Evolutionary conservation across 805 yeast species (phyloP), one percentile per base, ranked within the genome.

Genomic region (Ogataea paradorogensis): DNA sequence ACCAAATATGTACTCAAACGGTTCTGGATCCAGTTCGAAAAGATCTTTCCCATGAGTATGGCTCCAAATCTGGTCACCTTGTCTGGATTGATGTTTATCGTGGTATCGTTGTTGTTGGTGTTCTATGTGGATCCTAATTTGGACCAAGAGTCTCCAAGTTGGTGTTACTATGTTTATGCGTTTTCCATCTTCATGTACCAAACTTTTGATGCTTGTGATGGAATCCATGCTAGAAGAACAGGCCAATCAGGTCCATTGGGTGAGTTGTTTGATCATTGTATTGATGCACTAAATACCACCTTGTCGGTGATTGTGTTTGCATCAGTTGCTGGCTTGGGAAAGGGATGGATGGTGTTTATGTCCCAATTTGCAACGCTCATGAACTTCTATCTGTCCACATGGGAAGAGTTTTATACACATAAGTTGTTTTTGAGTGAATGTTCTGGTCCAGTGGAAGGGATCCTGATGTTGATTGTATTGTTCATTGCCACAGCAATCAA

Each of bases 381-480:
- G 46, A 90, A 90, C 62, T 91, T 90, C 61, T 90, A 89, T 59
- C 59, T 86, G 35, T 82, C 95, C 27, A 90, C 97, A 1, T 90
- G 97, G 97, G 98, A 90, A 64, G 96, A 89, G 59, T 90, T 78
- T 61, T 91, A 89, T 58, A 90, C 97, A 1, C 95, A 88, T 53
- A 80, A 79, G 33, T 68, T 90, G 35, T 90, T 73, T 60, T 67
- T 90, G 38, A 79, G 91, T 25, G 80, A 74, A 46, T 80, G 87
- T 53, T 84, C 95, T 10, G 98, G 98, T 0, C 98, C 98, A 0
- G 97, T 91, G 3, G 98, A 90, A 63, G 98, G 98, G 2, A 85
- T 90, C 21, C 58, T 88, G 48, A 70, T 82, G 64, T 68, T 87
- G 37, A 62, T 76, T 15, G 59, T 53, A 0, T 63, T 82, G 13